Evolutionary conservation across 1,284 basidiomycete species (phyloP), one percentile per base, ranked within the genome.

Genomic region (Heterobasidion occidentale): DNA sequence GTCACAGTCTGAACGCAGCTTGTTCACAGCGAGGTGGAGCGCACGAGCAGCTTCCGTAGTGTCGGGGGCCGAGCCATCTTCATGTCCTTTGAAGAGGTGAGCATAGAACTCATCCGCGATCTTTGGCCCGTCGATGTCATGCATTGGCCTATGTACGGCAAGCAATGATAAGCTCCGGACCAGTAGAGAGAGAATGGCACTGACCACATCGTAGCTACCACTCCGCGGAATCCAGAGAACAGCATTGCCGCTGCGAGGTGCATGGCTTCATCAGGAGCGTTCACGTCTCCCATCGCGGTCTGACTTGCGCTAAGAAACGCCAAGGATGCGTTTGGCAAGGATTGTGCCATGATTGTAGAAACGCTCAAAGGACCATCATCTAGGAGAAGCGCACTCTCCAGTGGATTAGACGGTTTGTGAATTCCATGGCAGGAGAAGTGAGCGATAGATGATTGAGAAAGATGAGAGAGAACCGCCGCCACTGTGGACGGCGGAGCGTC

Each of bases 241-340:
- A 62, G 59, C 66, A 67, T 58, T 19, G 61, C 61, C 19, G 64
- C 64, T 1, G 65, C 64, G 15, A 67, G 61, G 52, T 66, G 64
- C 14, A 51, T 36, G 14, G 54, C 47, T 46, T 56, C 54, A 11
- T 56, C 54, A 11, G 54, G 20, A 42, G 20, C n/a, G 11, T 51
- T 17, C 36, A 42, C 48, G 15, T 35, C 49, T 12, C 54, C 54
- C 9, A 35, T 51, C 8, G 54, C 54, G 12, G 54, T 56, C 38
- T 56, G 54, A 17, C 54, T 51, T 7, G 54, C 54, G 27, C 46
- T 50, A 6, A 56, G 49, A 12, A 56, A 20, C 8, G 54, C 54
- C 19, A 56, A 36, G 7, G 45, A 47, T 7, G 54, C 49, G 33
- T 33, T 6, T 6, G 17, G n/a, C 14, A 44, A 7, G 14, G 48